Evolutionary conservation across 768 basidiomycete genomes (phyloP).

Genomic region (Kwoniella mangroviensis): DNA sequence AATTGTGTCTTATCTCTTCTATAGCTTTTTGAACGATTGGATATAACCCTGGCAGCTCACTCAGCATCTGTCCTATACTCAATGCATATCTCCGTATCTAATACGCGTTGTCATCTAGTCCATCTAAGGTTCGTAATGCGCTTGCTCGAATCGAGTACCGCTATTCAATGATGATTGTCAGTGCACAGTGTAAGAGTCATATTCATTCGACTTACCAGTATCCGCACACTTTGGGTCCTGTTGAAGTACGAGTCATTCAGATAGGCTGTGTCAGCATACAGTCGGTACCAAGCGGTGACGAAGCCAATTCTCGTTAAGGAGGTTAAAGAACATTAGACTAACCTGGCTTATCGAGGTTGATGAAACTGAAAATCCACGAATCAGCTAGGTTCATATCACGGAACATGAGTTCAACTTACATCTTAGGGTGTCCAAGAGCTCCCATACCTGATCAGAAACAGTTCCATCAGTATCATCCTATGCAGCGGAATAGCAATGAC

Average conservation of each 20-base stretch:
- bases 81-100: neutral
- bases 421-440: constrained; percentile 92
- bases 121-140: constrained; percentile 67
- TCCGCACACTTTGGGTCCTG: constrained; percentile 78
- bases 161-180: constrained; percentile 59
- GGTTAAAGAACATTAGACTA: neutral
- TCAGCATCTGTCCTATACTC: neutral
- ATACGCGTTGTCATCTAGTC: neutral
- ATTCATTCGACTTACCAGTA: constrained; percentile 61
- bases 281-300: neutral
- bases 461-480: neutral
- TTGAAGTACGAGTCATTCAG: neutral
- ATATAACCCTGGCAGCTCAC: neutral
- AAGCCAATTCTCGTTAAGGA: neutral
- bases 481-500: neutral
- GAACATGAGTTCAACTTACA: constrained; percentile 53
- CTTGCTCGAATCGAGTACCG: constrained; percentile 87
- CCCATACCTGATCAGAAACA: constrained; percentile 71
- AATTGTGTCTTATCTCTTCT: too few species aligned
- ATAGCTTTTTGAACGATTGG: too few species aligned
- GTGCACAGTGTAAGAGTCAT: neutral
- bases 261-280: neutral
- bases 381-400: neutral
- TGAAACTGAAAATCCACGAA: constrained; percentile 61
- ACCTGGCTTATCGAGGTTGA: constrained; percentile 91